Evolutionary conservation across 768 basidiomycete genomes (phyloP).

Genomic region (Chalciporus piperatus): DNA sequence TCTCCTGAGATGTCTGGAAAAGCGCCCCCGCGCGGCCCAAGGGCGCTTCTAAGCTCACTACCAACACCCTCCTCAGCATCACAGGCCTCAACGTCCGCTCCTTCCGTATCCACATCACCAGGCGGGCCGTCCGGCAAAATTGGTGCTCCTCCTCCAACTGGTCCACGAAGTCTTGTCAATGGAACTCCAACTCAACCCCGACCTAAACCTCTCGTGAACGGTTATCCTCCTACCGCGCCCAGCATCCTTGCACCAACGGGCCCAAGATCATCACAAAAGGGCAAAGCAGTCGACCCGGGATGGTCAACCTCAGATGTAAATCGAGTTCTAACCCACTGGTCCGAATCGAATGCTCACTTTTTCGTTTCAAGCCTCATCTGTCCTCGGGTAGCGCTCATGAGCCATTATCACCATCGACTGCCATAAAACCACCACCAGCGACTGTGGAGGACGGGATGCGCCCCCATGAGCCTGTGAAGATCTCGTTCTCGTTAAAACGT

Average conservation of each 20-base stretch:
- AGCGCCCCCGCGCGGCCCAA: slow-evolving; percentile 71
- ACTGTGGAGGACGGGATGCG: slow-evolving; percentile 31
- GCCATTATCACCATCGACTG: slow-evolving; percentile 4
- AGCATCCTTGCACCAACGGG: slow-evolving; percentile 28
- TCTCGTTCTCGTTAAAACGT: slow-evolving; percentile 31
- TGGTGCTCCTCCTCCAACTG: slow-evolving; percentile 60
- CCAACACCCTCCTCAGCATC: slow-evolving; percentile 30
- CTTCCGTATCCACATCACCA: slow-evolving; percentile 35
- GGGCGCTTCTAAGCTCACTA: slow-evolving; percentile 56
- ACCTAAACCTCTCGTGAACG: slow-evolving; percentile 46
- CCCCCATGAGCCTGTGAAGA: slow-evolving; percentile 32
- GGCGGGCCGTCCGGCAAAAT: slow-evolving; percentile 37
- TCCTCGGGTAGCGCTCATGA: slow-evolving; percentile 16
- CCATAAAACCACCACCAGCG: slow-evolving; percentile 16
- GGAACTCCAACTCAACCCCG: slow-evolving; percentile 30
- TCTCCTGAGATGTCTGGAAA: slow-evolving; percentile 64
- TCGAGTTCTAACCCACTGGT: slow-evolving; percentile 6
- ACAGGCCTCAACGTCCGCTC: slow-evolving; percentile 31
- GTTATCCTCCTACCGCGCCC: slow-evolving; percentile 32
- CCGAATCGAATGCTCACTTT: neutral
- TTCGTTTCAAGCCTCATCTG: slow-evolving; percentile 15
- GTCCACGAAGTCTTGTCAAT: slow-evolving; percentile 57
- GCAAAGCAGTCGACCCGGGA: slow-evolving; percentile 40
- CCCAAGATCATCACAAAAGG: slow-evolving; percentile 38
- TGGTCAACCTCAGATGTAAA: slow-evolving; percentile 36